Evolutionary conservation across 768 basidiomycete genomes (phyloP).

Genomic region (Cubamyces lactineus): DNA sequence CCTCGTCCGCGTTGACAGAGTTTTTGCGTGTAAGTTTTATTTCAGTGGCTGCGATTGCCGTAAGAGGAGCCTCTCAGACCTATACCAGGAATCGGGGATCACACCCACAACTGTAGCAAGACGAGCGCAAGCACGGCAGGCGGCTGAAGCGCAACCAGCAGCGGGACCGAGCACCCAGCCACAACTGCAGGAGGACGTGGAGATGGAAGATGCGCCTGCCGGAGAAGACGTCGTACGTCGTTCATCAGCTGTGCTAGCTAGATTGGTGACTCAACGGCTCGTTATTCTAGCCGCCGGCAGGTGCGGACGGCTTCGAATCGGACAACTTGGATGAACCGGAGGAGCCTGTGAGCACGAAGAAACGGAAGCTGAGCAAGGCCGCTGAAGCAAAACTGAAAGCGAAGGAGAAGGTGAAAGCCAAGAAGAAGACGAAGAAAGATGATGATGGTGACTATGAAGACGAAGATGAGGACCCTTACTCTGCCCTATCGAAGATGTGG

Average conservation of each 20-base stretch:
- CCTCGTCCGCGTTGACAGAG: slow-evolving; percentile 82
- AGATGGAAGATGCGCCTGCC: slow-evolving; percentile 16
- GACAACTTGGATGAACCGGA: slow-evolving; percentile 72
- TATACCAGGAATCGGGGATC: slow-evolving; percentile 54
- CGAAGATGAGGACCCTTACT: slow-evolving; percentile 71
- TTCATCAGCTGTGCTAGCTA: background rate
- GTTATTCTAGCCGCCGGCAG: slow-evolving; percentile 1
- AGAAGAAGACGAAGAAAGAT: slow-evolving; percentile 42
- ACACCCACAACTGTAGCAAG: slow-evolving; percentile 46
- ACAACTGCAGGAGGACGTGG: slow-evolving; percentile 27
- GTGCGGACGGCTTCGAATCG: slow-evolving; percentile 58
- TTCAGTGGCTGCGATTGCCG: background rate
- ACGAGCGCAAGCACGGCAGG: slow-evolving; percentile 34
- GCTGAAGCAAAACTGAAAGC: slow-evolving; percentile 45
- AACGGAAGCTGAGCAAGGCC: slow-evolving; percentile 57
- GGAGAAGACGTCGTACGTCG: slow-evolving; percentile 5
- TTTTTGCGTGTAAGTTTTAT: slow-evolving; percentile 63
- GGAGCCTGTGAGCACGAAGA: slow-evolving; percentile 52
- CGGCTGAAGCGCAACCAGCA: slow-evolving; percentile 26
- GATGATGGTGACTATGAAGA: slow-evolving; percentile 48
- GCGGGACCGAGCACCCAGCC: slow-evolving; percentile 43
- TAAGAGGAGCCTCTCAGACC: background rate
- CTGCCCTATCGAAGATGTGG: slow-evolving; percentile 57
- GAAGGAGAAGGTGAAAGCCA: slow-evolving; percentile 44
- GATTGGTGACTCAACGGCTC: background rate